Base-by-base conservation (phyloP, 78 protist species). In the Chrysochromulina parva region DNA sequence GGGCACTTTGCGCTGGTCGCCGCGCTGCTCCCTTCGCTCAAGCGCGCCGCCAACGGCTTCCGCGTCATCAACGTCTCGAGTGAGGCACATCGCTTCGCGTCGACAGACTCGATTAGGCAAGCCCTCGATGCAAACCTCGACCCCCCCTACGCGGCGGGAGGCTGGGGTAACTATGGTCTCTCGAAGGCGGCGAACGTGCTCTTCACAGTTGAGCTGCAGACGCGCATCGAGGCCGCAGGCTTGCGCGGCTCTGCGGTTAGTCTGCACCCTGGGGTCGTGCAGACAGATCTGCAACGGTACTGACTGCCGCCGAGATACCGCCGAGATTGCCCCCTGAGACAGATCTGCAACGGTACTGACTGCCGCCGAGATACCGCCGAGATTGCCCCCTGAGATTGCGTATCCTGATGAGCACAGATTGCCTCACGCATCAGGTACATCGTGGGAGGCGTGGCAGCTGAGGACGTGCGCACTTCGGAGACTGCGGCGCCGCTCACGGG, bases 131-230 rank as follows among this genome's bases (percentile, higher is more conserved):
- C 71, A 4, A 2, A 4, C 20, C 7, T 20, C 24, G 53, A 59
- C 50, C 57, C 86, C 13, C 54, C 20, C 20, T 89, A 89, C 89
- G 6, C 47, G 78, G 24, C 88, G 52, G 38, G 38, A 38, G 38
- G 38, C 38, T 54, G 76, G 84, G 66, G 16, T 16, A 60, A 28
- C 28, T 93, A 93, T 59, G 74, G 50, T 16, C 85, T 24, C 24
- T 55, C 84, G 13, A 93, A 93, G 54, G 78, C 89, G 24, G 93
- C 93, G 20, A 91, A 91, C 73, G n/a, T 93, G 20, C 90, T 93
- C 69, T 93, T 93, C 74, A 22, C 84, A 10, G 0, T 54, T 14
- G 94, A 93, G 90, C 84, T 93, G 38, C 85, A 85, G 65, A 48
- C 93, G 52, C 38, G 92, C 16, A 3, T 81, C 22, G 50, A 58